A percentile compares a stretch with the other conserved stretches of the same genome.
Evolutionary conservation across 2,329 filamentous ascomycete genomes (phyloP).

Genomic region (Penicillium polonicum): DNA sequence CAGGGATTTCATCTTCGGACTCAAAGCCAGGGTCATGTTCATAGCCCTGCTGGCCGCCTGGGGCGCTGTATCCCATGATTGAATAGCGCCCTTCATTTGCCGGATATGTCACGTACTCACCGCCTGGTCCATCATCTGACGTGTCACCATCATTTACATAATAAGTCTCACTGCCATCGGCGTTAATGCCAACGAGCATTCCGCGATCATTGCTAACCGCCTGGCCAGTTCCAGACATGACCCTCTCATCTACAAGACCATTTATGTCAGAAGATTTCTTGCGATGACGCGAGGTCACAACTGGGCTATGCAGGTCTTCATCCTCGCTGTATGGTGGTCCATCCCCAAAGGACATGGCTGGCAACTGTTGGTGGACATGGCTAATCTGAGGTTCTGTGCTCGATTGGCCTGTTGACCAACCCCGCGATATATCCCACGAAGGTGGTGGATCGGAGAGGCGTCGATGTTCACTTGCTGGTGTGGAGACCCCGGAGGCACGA

Average conservation of each 20-base stretch:
- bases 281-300: conserved; percentile 78
- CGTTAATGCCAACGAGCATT: conserved; percentile 65
- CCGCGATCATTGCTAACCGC: conserved; percentile 60
- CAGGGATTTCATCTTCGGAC: conserved; percentile 54
- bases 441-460: conserved; percentile 75
- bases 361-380: conserved; percentile 63
- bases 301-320: conserved; percentile 86
- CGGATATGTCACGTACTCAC: conserved; percentile 78
- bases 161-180: conserved; percentile 71
- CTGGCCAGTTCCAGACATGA: conserved; percentile 8
- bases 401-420: conserved; percentile 55
- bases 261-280: conserved; percentile 64
- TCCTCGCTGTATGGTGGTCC: conserved; percentile 94
- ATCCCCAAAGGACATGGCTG: conserved; percentile 79
- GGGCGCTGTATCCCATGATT: conserved; percentile 38
- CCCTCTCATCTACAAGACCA: conserved; percentile 39
- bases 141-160: conserved; percentile 68
- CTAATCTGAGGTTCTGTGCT: conserved; percentile 52
- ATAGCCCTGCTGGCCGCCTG: conserved; percentile 42
- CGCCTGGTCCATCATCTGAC: conserved; percentile 65
- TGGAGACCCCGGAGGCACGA: conserved; percentile 72
- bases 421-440: conserved; percentile 68
- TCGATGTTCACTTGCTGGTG: conserved; percentile 75
- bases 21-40: conserved; percentile 34
- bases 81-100: conserved; percentile 62